A percentile compares a stretch with the other conserved stretches of the same genome.
phyloP scores from a whole-genome alignment of 805 yeast species.

The Grigorovia humatica region DNA sequence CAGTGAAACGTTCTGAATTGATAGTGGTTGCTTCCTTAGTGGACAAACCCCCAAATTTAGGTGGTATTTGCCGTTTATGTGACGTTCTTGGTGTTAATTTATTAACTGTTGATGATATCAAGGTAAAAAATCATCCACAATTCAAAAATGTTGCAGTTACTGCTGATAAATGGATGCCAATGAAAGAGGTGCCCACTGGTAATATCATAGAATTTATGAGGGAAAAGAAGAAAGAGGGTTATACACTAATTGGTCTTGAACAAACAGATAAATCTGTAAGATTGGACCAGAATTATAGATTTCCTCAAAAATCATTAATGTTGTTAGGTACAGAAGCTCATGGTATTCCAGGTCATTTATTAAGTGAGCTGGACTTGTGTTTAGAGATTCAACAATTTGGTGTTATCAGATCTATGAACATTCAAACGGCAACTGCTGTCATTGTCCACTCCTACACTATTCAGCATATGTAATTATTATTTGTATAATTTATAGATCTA shows the following conservation, averaged over 20 bases:
- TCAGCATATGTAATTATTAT: slow-evolving; percentile 22
- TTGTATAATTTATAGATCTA: neutral
- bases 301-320: slow-evolving; percentile 72
- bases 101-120: slow-evolving; percentile 63
- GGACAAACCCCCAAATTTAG: slow-evolving; percentile 85
- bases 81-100: slow-evolving; percentile 87
- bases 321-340: slow-evolving; percentile 80
- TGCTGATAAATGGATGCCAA: slow-evolving; percentile 94
- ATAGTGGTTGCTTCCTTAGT: slow-evolving; percentile 87
- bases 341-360: slow-evolving; percentile 80
- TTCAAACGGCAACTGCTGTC: slow-evolving; percentile 93
- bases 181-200: slow-evolving; percentile 56
- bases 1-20: slow-evolving; percentile 43
- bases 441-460: slow-evolving; percentile 80
- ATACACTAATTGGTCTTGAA: slow-evolving; percentile 79
- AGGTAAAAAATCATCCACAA: slow-evolving; percentile 52
- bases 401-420: slow-evolving; percentile 88
- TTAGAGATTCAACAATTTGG: slow-evolving; percentile 89
- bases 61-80: slow-evolving; percentile 87
- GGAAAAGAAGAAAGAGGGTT: slow-evolving; percentile 61
- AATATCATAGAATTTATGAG: slow-evolving; percentile 48
- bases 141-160: slow-evolving; percentile 87
- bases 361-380: slow-evolving; percentile 76
- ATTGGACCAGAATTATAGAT: slow-evolving; percentile 49
- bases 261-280: slow-evolving; percentile 86